A percentile compares a stretch with the other conserved stretches of the same genome.
Evolutionary conservation across 352 stramenopile species (phyloP).

Genomic region (Globisporangium takayamanum): DNA sequence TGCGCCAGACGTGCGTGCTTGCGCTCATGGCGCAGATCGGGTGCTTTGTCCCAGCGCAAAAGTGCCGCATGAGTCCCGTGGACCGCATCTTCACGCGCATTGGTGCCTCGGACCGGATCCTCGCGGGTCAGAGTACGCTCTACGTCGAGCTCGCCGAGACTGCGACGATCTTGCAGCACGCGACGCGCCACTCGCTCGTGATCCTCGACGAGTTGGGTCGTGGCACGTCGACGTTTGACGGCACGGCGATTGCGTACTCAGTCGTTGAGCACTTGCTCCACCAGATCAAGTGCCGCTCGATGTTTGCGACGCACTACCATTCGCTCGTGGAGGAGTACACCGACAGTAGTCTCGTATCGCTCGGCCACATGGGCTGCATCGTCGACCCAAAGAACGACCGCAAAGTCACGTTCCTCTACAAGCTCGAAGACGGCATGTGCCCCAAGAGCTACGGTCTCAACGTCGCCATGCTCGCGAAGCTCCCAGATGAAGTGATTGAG

Average conservation of each 20-base stretch:
- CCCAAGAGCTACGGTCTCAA: slow-evolving; percentile 99
- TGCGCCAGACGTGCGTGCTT: slow-evolving; percentile 97
- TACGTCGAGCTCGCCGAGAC: slow-evolving; percentile 99
- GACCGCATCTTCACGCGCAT: slow-evolving; percentile 99
- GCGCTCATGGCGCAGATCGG: slow-evolving; percentile 98
- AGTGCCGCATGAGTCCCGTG: slow-evolving; percentile 92
- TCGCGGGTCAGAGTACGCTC: slow-evolving; percentile 98
- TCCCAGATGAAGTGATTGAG: slow-evolving; percentile 93
- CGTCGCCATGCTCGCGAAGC: slow-evolving; percentile 95
- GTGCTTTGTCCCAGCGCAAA: slow-evolving; percentile 96
- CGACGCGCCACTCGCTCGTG: slow-evolving; percentile 93
- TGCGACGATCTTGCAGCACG: slow-evolving; percentile 94
- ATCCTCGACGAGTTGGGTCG: slow-evolving; percentile 98
- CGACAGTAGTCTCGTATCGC: slow-evolving; percentile 46
- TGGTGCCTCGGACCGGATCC: slow-evolving; percentile 96
- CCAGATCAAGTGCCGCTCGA: slow-evolving; percentile 86
- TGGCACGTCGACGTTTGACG: slow-evolving; percentile 98
- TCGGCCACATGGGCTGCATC: slow-evolving; percentile 82
- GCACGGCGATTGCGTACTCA: slow-evolving; percentile 96
- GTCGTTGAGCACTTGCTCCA: slow-evolving; percentile 92
- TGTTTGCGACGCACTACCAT: slow-evolving; percentile 99
- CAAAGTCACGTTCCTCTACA: slow-evolving; percentile 99
- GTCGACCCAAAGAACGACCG: slow-evolving; percentile 77
- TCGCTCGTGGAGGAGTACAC: slow-evolving; percentile 89
- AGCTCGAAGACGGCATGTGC: slow-evolving; percentile 93